A percentile compares a stretch with the other conserved stretches of the same genome.
phyloP scores from a whole-genome alignment of 2,329 filamentous ascomycete species.

The Metarhizium anisopliae region DNA sequence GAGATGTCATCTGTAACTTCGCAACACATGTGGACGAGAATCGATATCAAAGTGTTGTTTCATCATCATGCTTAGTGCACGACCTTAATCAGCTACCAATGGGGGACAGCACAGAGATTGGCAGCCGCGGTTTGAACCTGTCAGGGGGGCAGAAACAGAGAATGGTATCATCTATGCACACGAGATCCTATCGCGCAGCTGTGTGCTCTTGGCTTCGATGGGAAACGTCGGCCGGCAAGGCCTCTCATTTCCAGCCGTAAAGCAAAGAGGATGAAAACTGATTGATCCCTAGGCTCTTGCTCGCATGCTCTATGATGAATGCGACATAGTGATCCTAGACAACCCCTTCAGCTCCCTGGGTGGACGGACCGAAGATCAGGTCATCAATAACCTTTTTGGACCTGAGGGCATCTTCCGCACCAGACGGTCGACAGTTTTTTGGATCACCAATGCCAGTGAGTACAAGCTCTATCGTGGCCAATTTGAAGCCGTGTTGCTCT shows the following conservation, averaged over 20 bases:
- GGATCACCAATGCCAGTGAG: not conserved
- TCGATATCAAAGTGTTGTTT: conserved; percentile 11
- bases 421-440: not conserved
- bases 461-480: not conserved
- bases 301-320: not conserved
- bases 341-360: not conserved
- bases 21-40: conserved; percentile 3
- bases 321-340: not conserved
- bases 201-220: too few species aligned
- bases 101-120: conserved; percentile 10
- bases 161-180: conserved; percentile 7
- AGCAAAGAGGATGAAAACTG: too few species aligned
- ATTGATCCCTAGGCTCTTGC: not conserved
- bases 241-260: too few species aligned
- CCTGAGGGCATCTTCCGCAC: not conserved
- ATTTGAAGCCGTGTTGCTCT: too few species aligned
- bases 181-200: too few species aligned
- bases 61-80: conserved; percentile 12
- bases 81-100: conserved; percentile 15
- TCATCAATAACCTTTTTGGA: not conserved
- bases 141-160: conserved; percentile 15
- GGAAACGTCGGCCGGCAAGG: too few species aligned
- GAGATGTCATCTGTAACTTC: conserved; percentile 11
- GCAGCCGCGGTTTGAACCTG: conserved; percentile 12
- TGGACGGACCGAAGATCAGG: not conserved